Percentiles rank a stretch among this genome's conserved stretches.
Conservation (phyloP, 208 protist species). For the Angomonas desouzai region DNA sequence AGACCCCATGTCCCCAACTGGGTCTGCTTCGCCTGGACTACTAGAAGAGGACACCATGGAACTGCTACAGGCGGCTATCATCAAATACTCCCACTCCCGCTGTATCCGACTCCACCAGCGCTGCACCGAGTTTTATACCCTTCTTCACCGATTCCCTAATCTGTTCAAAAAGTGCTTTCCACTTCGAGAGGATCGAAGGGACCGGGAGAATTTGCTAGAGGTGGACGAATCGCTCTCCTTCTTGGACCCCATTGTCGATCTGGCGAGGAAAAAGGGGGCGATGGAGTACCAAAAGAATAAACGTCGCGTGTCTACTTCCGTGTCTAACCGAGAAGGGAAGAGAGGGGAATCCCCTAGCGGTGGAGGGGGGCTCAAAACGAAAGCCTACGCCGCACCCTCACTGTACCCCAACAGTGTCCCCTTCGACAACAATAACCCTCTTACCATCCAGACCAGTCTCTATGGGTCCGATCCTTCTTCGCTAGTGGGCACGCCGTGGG, state of each 20-base stretch:
- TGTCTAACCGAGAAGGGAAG: too few species aligned
- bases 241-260: constrained; percentile 43
- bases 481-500: not conserved
- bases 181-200: not conserved
- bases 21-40: not conserved
- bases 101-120: constrained; percentile 70
- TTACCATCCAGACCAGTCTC: not conserved
- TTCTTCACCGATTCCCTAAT: constrained; percentile 18
- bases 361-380: not conserved
- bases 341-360: too few species aligned
- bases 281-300: constrained; percentile 28
- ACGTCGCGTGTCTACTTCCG: not conserved
- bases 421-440: not conserved
- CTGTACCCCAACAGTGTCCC: not conserved
- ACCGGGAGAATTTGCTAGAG: constrained; percentile 35
- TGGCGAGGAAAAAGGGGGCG: constrained; percentile 37
- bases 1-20: not conserved
- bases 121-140: constrained; percentile 69
- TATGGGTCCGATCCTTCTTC: not conserved
- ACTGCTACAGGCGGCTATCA: constrained; percentile 31
- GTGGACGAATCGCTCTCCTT: constrained; percentile 49
- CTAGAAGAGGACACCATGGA: constrained; percentile 47
- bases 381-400: not conserved
- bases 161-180: constrained; percentile 1
- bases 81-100: constrained; percentile 28